Conservation (phyloP, 257 asterid genomes). For the Solanum gandarillasii region DNA sequence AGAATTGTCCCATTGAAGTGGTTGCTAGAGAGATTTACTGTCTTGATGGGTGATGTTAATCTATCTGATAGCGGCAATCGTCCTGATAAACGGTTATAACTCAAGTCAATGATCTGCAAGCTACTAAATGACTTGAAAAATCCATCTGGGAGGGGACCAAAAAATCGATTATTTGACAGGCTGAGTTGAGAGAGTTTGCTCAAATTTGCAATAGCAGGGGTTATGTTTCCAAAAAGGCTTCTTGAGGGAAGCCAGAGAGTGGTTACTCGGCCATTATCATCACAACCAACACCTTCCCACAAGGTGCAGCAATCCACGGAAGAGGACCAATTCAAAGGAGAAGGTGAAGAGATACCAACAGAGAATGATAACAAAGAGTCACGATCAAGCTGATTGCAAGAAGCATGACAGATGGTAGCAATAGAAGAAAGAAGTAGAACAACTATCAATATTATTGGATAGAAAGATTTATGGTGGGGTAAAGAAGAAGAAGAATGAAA, state of each 20-base stretch:
- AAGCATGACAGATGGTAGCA: constrained; percentile 25
- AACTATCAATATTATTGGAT: constrained; percentile 5
- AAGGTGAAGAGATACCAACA: constrained; percentile 18
- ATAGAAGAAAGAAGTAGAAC: constrained; percentile 9
- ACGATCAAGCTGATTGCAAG: constrained; percentile 43
- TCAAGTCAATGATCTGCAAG: constrained; percentile 45
- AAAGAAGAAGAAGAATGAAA: not conserved
- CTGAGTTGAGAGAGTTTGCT: constrained; percentile 39
- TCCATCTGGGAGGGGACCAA: constrained; percentile 50
- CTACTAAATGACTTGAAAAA: constrained; percentile 32
- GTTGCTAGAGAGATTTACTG: constrained; percentile 60
- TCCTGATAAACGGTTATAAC: constrained; percentile 59
- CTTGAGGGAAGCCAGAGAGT: constrained; percentile 51
- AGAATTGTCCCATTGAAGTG: constrained; percentile 45
- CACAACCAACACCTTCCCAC: constrained; percentile 83
- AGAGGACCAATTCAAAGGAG: constrained; percentile 54
- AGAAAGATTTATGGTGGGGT: constrained; percentile 1
- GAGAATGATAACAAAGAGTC: constrained; percentile 42
- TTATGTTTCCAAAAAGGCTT: constrained; percentile 44
- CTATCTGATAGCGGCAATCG: constrained; percentile 17
- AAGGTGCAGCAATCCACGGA: constrained; percentile 56
- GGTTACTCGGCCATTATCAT: constrained; percentile 39
- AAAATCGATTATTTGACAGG: constrained; percentile 48
- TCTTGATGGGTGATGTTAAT: constrained; percentile 28
- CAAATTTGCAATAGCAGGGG: constrained; percentile 43